Conservation (phyloP, 2,329 filamentous ascomycete species). For the Kalaharituber pfeilii region DNA sequence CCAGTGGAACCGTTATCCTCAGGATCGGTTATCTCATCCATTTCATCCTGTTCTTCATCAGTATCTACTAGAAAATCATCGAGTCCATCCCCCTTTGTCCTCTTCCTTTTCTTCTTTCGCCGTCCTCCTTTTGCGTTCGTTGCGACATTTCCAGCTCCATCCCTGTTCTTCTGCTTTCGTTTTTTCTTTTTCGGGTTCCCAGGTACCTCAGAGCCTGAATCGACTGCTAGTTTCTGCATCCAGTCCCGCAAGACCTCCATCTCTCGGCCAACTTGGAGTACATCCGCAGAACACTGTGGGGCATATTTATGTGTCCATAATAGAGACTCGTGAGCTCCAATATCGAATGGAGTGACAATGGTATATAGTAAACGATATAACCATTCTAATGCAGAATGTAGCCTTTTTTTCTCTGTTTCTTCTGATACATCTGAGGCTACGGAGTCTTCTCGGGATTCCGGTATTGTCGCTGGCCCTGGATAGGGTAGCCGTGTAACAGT, state of each 20-base stretch:
- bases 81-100: conserved; percentile 47
- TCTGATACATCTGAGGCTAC: conserved; percentile 28
- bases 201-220: conserved; percentile 50
- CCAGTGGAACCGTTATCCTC: conserved; percentile 34
- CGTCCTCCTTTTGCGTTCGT: conserved; percentile 20
- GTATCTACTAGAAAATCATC: conserved; percentile 67
- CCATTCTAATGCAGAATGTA: conserved; percentile 42
- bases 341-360: conserved; percentile 62
- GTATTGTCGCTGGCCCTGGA: conserved; percentile 7
- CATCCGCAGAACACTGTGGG: conserved; percentile 47
- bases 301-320: conserved; percentile 77
- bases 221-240: conserved; percentile 59
- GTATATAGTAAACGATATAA: conserved; percentile 44
- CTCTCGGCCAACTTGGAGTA: conserved; percentile 60
- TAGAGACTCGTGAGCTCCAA: conserved; percentile 51
- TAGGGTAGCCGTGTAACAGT: conserved; percentile 12
- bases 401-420: conserved; percentile 9
- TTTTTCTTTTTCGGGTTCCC: conserved; percentile 26
- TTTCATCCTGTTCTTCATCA: conserved; percentile 52
- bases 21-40: conserved; percentile 50
- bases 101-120: conserved; percentile 43
- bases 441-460: conserved; percentile 13
- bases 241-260: conserved; percentile 57
- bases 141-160: conserved; percentile 12
- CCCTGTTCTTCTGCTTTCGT: conserved; percentile 18